These are phyloP conservation scores for Pleochaeta shiraiana DNA, from an alignment of 2,329 filamentous ascomycete species.

Conservation along the genomic window DNA sequence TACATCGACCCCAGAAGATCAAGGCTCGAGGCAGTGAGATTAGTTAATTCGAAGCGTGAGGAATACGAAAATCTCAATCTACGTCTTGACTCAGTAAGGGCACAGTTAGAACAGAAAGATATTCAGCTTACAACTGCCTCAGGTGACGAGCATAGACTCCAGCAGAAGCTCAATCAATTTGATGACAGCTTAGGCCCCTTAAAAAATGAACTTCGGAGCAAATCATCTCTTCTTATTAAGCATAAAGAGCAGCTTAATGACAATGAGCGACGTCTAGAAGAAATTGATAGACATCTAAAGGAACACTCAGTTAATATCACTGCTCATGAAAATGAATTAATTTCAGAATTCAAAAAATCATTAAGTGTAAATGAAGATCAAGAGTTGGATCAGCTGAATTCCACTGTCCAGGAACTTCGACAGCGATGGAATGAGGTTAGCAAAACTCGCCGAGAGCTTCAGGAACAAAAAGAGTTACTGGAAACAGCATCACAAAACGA, in stretches of 20 bases:
- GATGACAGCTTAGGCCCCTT: constrained; percentile 68
- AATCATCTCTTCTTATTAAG: constrained; percentile 51
- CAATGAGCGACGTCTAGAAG: constrained; percentile 39
- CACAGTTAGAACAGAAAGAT: constrained; percentile 54
- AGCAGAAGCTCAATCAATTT: constrained; percentile 54
- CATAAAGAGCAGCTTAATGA: constrained; percentile 52
- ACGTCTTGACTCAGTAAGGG: constrained; percentile 42
- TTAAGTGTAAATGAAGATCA: constrained; percentile 64
- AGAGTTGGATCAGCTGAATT: constrained; percentile 49
- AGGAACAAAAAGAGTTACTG: constrained; percentile 59
- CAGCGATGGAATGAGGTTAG: constrained; percentile 58
- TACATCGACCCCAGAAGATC: constrained; percentile 76
- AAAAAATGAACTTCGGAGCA: constrained; percentile 51
- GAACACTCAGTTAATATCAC: constrained; percentile 52
- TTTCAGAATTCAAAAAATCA: constrained; percentile 79
- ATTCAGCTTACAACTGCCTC: constrained; percentile 79
- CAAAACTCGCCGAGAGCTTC: constrained; percentile 50
- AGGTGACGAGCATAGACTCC: constrained; percentile 61
- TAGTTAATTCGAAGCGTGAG: constrained; percentile 50
- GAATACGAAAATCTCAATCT: constrained; percentile 46
- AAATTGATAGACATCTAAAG: constrained; percentile 53
- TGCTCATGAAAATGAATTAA: constrained; percentile 60
- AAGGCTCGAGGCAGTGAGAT: constrained; percentile 63
- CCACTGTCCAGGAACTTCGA: constrained; percentile 48
- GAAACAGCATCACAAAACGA: constrained; percentile 82